Evolutionary conservation across 371 early-diverging fungal genomes (phyloP).

Genomic region (Syncephalastrum monosporum): DNA sequence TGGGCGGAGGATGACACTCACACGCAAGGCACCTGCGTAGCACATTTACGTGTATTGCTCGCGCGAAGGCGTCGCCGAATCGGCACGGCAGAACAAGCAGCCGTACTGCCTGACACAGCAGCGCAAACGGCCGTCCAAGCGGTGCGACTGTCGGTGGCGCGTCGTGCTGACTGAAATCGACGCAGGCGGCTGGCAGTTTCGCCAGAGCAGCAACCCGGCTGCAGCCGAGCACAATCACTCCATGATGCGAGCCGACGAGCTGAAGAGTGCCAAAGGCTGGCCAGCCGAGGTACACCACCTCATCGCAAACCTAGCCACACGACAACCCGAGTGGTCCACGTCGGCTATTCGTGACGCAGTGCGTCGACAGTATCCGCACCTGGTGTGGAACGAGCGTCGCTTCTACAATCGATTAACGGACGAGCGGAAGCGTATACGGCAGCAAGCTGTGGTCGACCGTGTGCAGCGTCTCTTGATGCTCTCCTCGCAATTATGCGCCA

Average conservation of each 20-base stretch:
- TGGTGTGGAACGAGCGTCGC: conserved; percentile 61
- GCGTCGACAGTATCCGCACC: conserved; percentile 53
- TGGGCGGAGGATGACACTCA: neutral
- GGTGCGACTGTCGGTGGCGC: conserved; percentile 68
- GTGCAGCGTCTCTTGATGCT: conserved; percentile 27
- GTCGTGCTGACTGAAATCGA: conserved; percentile 59
- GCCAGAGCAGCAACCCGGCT: conserved; percentile 57
- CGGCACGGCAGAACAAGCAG: conserved; percentile 50
- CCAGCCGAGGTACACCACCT: conserved; percentile 36
- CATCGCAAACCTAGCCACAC: conserved; percentile 39
- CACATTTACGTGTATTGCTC: conserved; percentile 66
- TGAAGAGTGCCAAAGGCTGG: conserved; percentile 45
- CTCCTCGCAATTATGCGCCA: conserved; percentile 31
- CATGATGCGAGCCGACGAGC: conserved; percentile 56
- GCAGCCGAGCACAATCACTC: conserved; percentile 62
- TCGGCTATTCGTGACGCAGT: conserved; percentile 55
- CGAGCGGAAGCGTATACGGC: conserved; percentile 48
- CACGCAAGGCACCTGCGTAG: conserved; percentile 20
- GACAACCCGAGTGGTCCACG: conserved; percentile 37
- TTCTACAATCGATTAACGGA: conserved; percentile 64
- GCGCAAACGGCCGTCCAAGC: conserved; percentile 57
- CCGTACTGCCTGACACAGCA: conserved; percentile 25
- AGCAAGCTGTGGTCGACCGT: conserved; percentile 35
- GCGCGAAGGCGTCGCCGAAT: conserved; percentile 62
- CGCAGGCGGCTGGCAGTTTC: conserved; percentile 54